Evolutionary conservation across 768 basidiomycete species (phyloP).

Genomic region (Nevesoporus exiguus): DNA sequence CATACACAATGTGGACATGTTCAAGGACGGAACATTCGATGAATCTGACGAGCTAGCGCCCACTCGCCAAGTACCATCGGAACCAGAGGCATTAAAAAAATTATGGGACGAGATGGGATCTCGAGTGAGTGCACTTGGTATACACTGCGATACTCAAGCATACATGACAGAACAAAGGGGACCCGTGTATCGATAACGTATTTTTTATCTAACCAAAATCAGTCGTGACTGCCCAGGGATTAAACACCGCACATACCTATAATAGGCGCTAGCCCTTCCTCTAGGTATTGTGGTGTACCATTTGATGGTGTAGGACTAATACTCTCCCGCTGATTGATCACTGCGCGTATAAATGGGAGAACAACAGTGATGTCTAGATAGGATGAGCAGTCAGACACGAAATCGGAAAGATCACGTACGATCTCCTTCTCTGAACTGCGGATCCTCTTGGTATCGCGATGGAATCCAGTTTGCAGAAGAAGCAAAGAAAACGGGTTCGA

Average conservation of each 20-base stretch:
- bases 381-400: not conserved
- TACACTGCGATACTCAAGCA: too few relatives aligned
- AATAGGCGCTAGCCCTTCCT: constrained; percentile 5
- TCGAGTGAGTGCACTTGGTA: constrained; percentile 23
- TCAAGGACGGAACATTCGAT: constrained; percentile 14
- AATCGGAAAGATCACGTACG: too few relatives aligned
- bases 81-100: not conserved
- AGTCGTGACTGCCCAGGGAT: too few relatives aligned
- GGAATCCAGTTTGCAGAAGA: too few relatives aligned
- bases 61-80: too few relatives aligned
- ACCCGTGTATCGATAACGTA: too few relatives aligned
- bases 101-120: constrained; percentile 31
- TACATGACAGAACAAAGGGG: too few relatives aligned
- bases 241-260: constrained; percentile 15
- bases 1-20: constrained; percentile 25
- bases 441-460: too few relatives aligned
- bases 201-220: not conserved
- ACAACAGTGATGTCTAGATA: constrained; percentile 42
- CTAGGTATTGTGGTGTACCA: not conserved
- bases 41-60: not conserved
- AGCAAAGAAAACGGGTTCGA: too few relatives aligned
- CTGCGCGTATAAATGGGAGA: constrained; percentile 39
- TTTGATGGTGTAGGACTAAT: too few relatives aligned
- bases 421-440: too few relatives aligned
- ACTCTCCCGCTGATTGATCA: constrained; percentile 26